Base-by-base conservation (phyloP, 2,329 filamentous ascomycete species). In the Epichloe typhina region DNA sequence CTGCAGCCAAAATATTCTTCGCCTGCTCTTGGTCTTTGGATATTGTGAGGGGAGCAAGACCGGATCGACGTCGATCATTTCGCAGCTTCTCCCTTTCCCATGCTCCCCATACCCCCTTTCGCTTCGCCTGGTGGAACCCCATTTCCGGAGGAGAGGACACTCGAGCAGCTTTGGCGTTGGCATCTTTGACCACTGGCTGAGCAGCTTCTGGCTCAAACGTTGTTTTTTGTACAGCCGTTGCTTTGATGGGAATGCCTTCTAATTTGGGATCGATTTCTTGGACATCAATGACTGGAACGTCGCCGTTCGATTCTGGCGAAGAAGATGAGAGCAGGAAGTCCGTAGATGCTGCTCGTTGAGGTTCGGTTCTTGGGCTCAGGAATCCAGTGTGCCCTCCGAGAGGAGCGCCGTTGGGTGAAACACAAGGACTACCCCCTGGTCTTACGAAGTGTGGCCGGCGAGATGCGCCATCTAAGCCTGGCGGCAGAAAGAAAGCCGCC, bases 191-290 rank as follows among this genome's bases (percentile, higher is more conserved):
- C 65, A n/a, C 64, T 68, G 50, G 35, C 26, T 23, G 8, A 35
- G 35, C 17, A 19, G 35, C 13, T n/a, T 17, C 2, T 35, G 50
- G 42, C 33, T 51, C 38, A 54, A 79, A 80, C 3, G 76, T 79
- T 38, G 70, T 58, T 56, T 68, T 74, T 58, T 74, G 70, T 13
- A 81, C 66, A 1, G 76, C 76, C 13, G 71, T 72, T 5, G 72
- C 69, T 60, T 74, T 79, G 56, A 82, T 69, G 1, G 73, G 71
- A 47, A 82, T 76, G 6, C 79, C 77, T 59, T 82, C 79, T n/a
- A 82, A 65, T 33, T 74, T 72, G 3, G 77, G 76, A 55, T 80
- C 72, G 26, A 81, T 75, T 53, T 75, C 72, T 42, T 75, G 71
- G 9, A 82, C 73, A 52, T 82, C 79, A 47, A 82, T 77, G 31